Base-by-base conservation (phyloP, 805 yeast species). In the Candida pseudofarinosa region DNA sequence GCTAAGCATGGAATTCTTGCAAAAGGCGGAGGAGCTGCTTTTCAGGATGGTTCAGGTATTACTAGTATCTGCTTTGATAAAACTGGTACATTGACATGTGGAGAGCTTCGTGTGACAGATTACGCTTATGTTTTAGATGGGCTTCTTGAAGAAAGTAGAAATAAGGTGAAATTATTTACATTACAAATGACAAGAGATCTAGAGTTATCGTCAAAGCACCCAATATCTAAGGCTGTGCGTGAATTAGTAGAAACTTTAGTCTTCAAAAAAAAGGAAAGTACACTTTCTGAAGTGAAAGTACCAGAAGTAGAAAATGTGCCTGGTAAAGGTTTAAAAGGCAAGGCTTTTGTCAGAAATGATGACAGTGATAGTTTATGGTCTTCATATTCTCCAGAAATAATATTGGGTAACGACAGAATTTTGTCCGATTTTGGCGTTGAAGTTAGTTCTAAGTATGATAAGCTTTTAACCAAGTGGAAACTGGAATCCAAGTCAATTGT, bases 21-120 rank as follows among this genome's bases (percentile, higher is more conserved):
- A 1, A 76, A 83, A 49, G 91, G 91, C 14, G 93, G 93, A 4
- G 93, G 93, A 28, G 81, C 79, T 38, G 88, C 91, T 2, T 84
- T 85, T 56, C 89, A 85, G 61, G 88, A 85, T 54, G 90, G 84
- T 1, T 77, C 88, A 1, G 67, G 66, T 18, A 69, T 83, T 20
- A 76, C 79, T 42, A 74, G 80, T 31, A 76, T 84, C 6, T 84
- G 89, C 51, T 85, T 85, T 55, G 93, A 85, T 60, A 85, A 85
- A 51, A 85, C 91, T 0, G 93, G 91, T 1, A 85, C 93, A 0
- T 64, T 85, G 49, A 85, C 93, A 0, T 80, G 80, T 18, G 87
- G 87, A 1, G 77, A 77, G 30, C 70, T 80, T 34, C 64, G 64
- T 38, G 74, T 85, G 10, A 79, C 85, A 0, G 78, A 83, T 51